Conservation (phyloP, 306 rosid species). For the Lotus japonicus region DNA sequence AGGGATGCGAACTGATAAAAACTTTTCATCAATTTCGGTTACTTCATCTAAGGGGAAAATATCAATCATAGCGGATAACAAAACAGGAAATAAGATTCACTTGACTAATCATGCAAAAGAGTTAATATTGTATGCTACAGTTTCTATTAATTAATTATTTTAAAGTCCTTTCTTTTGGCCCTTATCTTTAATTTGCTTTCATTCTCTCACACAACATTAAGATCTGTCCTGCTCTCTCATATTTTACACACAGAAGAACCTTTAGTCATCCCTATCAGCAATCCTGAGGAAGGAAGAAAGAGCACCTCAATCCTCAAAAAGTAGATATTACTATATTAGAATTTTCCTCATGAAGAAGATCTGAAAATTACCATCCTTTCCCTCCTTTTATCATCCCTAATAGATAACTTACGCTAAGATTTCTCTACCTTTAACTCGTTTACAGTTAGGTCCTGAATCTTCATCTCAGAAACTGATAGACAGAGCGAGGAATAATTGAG, state of each 20-base stretch:
- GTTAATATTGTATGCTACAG: not conserved
- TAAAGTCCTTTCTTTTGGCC: not conserved
- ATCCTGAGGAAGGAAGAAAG: not conserved
- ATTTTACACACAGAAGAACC: not conserved
- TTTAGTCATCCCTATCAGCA: not conserved
- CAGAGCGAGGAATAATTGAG: not conserved
- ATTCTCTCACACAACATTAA: not conserved
- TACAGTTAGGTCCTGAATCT: not conserved
- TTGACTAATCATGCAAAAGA: not conserved
- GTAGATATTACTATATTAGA: not conserved
- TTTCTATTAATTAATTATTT: not conserved
- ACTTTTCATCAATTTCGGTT: not conserved
- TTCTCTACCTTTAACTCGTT: not conserved
- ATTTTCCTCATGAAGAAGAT: not conserved
- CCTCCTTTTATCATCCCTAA: not conserved
- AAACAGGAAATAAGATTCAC: not conserved
- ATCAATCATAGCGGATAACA: not conserved
- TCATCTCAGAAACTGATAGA: not conserved
- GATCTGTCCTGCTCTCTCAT: not conserved
- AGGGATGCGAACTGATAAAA: not conserved
- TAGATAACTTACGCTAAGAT: not conserved
- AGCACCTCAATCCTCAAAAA: not conserved
- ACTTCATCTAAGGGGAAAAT: not conserved
- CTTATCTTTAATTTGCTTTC: not conserved
- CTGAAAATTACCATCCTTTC: not conserved